phyloP scores from a whole-genome alignment of 2,329 filamentous ascomycete species.

The Ceratocystis eucalypticola region DNA sequence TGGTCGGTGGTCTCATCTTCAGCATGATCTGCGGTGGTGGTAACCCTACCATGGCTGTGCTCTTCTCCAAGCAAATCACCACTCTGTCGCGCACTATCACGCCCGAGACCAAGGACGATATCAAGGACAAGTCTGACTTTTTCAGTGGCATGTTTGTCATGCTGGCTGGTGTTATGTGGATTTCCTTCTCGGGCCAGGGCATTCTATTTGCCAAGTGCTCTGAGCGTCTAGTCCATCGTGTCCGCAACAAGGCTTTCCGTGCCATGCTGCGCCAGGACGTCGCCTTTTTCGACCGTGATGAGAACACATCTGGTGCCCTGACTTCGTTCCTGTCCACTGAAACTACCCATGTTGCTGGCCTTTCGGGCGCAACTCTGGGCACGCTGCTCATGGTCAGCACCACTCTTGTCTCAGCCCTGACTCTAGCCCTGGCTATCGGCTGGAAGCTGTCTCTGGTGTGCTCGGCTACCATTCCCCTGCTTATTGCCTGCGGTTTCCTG shows the following conservation, averaged over 20 bases:
- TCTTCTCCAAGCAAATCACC: slow-evolving; percentile 80
- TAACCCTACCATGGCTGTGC: slow-evolving; percentile 59
- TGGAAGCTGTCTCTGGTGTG: slow-evolving; percentile 85
- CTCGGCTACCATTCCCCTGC: slow-evolving; percentile 60
- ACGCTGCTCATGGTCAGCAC: slow-evolving; percentile 70
- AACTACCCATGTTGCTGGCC: slow-evolving; percentile 74
- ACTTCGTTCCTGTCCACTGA: slow-evolving; percentile 83
- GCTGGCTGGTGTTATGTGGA: slow-evolving; percentile 59
- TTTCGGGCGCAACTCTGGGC: slow-evolving; percentile 76
- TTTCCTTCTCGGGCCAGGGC: slow-evolving; percentile 56
- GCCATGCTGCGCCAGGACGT: slow-evolving; percentile 87
- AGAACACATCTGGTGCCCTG: slow-evolving; percentile 78
- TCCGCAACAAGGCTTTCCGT: slow-evolving; percentile 70
- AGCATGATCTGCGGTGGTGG: slow-evolving; percentile 67
- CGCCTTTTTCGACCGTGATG: slow-evolving; percentile 75
- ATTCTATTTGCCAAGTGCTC: slow-evolving; percentile 70
- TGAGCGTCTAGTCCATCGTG: slow-evolving; percentile 71
- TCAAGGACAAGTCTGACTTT: slow-evolving; percentile 63
- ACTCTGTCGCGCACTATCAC: slow-evolving; percentile 46
- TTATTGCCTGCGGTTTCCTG: slow-evolving; percentile 72
- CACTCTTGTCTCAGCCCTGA: slow-evolving; percentile 62
- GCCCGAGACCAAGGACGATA: slow-evolving; percentile 35
- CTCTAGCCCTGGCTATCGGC: slow-evolving; percentile 58
- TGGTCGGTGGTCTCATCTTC: slow-evolving; percentile 61
- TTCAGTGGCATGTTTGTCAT: slow-evolving; percentile 85